These are phyloP conservation scores for Limtongia smithiae DNA, from an alignment of 805 yeast species.

Conservation along the genomic window DNA sequence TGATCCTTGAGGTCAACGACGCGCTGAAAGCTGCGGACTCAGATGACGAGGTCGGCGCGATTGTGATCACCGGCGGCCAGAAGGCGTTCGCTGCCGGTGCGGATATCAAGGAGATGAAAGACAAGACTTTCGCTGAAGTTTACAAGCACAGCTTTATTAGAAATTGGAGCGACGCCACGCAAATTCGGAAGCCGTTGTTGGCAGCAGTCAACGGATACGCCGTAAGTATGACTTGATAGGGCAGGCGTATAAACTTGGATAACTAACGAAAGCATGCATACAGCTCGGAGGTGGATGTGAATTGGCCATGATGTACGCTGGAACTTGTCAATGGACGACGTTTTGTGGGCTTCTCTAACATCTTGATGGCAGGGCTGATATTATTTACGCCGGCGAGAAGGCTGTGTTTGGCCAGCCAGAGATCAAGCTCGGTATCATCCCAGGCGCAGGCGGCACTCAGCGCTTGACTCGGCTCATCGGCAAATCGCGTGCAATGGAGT, in stretches of 20 bases:
- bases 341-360: no score
- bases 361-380: slow-evolving; percentile 39
- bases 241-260: background rate
- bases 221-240: slow-evolving; percentile 10
- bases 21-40: slow-evolving; percentile 40
- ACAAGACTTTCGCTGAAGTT: slow-evolving; percentile 40
- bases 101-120: slow-evolving; percentile 51
- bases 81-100: slow-evolving; percentile 56
- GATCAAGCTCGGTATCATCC: slow-evolving; percentile 50
- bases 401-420: slow-evolving; percentile 57
- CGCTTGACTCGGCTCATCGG: slow-evolving; percentile 49
- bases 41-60: slow-evolving; percentile 44
- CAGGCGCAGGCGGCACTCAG: slow-evolving; percentile 54
- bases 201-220: slow-evolving; percentile 57
- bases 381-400: slow-evolving; percentile 48
- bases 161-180: slow-evolving; percentile 42
- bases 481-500: slow-evolving; percentile 49
- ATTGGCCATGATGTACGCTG: slow-evolving; percentile 46
- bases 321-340: no score
- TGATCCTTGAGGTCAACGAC: slow-evolving; percentile 40
- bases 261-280: no score
- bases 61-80: slow-evolving; percentile 47
- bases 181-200: slow-evolving; percentile 47
- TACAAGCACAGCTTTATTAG: slow-evolving; percentile 40
- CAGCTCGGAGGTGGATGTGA: slow-evolving; percentile 55